These are phyloP conservation scores for Multifurca ochricompacta DNA, from an alignment of 768 basidiomycete species.

Conservation along the genomic window DNA sequence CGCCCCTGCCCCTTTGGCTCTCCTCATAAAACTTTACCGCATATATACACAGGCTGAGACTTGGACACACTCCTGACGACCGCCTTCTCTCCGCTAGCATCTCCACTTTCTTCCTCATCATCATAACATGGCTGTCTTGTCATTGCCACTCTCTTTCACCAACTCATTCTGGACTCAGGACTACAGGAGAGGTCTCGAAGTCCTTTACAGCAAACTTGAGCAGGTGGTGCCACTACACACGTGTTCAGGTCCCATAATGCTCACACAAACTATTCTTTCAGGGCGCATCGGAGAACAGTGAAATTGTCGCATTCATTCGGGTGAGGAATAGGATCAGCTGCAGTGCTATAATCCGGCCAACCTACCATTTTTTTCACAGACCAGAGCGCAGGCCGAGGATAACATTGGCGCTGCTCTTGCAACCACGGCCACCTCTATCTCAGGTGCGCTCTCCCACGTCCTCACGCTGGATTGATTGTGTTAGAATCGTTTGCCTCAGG, in stretches of 20 bases:
- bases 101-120: neutral
- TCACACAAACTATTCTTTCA: conserved; percentile 29
- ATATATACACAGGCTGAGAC: too few species aligned
- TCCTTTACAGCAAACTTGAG: conserved; percentile 67
- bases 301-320: conserved; percentile 75
- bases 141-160: conserved; percentile 79
- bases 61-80: neutral
- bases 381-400: conserved; percentile 63
- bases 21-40: too few species aligned
- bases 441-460: conserved; percentile 33
- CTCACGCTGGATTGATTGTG: neutral
- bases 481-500: conserved; percentile 29
- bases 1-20: too few species aligned
- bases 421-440: conserved; percentile 40
- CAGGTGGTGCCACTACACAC: conserved; percentile 41
- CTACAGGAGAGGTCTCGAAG: conserved; percentile 75
- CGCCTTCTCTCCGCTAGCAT: too few species aligned
- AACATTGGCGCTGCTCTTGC: conserved; percentile 54
- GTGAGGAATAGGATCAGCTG: conserved; percentile 40
- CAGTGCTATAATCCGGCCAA: neutral
- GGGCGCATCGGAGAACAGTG: conserved; percentile 78
- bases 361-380: conserved; percentile 35
- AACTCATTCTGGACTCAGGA: conserved; percentile 97
- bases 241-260: neutral
- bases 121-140: conserved; percentile 72